Conservation (phyloP, 345 rosid species). For the Kandelia obovata region DNA sequence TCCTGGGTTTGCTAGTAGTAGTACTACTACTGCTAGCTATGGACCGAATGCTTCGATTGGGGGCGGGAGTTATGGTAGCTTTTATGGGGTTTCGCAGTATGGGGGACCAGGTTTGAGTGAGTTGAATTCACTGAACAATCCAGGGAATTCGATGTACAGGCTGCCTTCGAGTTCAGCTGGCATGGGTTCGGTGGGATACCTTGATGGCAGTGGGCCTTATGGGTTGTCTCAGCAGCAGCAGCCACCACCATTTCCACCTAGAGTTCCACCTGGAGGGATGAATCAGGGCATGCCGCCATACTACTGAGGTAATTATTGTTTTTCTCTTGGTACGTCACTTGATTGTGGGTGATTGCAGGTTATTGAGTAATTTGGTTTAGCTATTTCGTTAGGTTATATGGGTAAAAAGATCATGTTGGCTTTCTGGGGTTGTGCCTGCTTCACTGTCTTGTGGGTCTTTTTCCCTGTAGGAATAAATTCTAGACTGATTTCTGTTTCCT, state of each 20-base stretch:
- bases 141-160: constrained; percentile 27
- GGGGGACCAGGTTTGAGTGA: constrained; percentile 21
- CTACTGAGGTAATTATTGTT: constrained; percentile 23
- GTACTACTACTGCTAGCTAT: constrained; percentile 7
- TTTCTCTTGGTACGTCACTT: background rate
- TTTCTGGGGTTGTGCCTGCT: background rate
- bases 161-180: constrained; percentile 23
- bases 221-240: constrained; percentile 28
- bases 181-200: constrained; percentile 21
- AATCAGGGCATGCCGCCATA: constrained; percentile 32
- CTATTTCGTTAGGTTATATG: too few species aligned
- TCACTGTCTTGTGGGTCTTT: background rate
- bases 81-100: constrained; percentile 23
- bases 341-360: background rate
- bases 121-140: constrained; percentile 16
- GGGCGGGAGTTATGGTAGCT: constrained; percentile 21
- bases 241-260: constrained; percentile 24
- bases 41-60: constrained; percentile 20
- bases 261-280: constrained; percentile 34
- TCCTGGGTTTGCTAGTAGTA: constrained; percentile 5
- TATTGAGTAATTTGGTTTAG: too few species aligned
- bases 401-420: background rate
- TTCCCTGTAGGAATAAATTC: background rate
- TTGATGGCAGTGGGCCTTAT: constrained; percentile 23
- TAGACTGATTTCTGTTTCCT: background rate